These are phyloP conservation scores for Ochromonadaceae sp. DNA, from an alignment of 352 stramenopile species.

Conservation along the genomic window DNA sequence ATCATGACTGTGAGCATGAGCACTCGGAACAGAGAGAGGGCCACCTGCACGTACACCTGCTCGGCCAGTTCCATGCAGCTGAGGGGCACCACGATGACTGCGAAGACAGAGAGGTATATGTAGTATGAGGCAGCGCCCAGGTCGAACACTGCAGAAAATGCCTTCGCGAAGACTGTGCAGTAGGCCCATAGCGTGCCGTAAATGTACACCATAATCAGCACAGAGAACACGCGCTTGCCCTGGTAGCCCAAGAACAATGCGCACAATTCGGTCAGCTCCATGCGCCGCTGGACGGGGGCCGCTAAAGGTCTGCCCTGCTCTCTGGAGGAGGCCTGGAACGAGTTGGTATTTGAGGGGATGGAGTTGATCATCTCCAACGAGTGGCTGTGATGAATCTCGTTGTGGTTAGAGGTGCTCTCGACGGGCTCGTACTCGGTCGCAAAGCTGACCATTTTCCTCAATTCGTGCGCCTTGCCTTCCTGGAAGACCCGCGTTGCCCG, in stretches of 20 bases:
- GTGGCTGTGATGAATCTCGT: neutral
- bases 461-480: neutral
- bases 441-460: neutral
- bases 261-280: constrained; percentile 32
- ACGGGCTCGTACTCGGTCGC: neutral
- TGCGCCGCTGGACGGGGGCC: constrained; percentile 27
- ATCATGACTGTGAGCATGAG: constrained; percentile 28
- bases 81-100: constrained; percentile 24
- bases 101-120: constrained; percentile 27
- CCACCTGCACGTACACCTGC: constrained; percentile 27
- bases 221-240: constrained; percentile 24
- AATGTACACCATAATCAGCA: constrained; percentile 26
- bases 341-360: constrained; percentile 4
- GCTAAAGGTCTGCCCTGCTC: constrained; percentile 8
- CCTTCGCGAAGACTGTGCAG: constrained; percentile 28
- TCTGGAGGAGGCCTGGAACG: constrained; percentile 4
- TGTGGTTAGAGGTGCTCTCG: neutral
- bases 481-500: constrained; percentile 21
- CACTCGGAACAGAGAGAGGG: constrained; percentile 21
- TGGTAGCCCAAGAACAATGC: constrained; percentile 30
- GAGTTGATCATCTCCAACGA: neutral
- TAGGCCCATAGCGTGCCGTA: constrained; percentile 28
- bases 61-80: constrained; percentile 30
- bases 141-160: constrained; percentile 21
- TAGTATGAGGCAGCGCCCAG: constrained; percentile 19